Evolutionary conservation across 1,139 yeast genomes (phyloP), one percentile per base, ranked within the genome.

Genomic region (Zygoascus hellenicus): DNA sequence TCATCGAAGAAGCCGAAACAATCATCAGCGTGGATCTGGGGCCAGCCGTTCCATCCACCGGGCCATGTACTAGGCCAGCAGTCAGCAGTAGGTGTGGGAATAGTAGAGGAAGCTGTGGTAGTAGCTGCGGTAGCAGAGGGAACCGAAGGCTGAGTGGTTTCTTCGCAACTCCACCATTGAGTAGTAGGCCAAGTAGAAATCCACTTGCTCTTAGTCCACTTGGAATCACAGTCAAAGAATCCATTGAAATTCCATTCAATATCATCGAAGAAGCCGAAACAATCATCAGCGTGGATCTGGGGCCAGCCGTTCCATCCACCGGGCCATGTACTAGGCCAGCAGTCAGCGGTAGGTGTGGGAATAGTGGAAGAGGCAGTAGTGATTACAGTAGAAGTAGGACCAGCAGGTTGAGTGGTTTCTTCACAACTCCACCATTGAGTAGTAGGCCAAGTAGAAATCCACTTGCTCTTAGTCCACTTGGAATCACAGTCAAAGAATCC

Each of bases 261-360:
- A 42, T 31, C 38, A 13, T 38, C 22, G n/a, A 16, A 29, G 22
- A 17, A 45, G 28, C 42, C 35, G 39, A 42, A 40, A 39, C 43
- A 33, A 40, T 36, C 34, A 11, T 40, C 22, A 42, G 17, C 43
- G 33, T 47, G 43, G 51, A 46, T 47, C 39, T 40, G 46, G 39
- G 30, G 39, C 39, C 19, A 38, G 41, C 28, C 38, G 5, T 38
- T 26, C 31, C 41, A 26, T 28, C 33, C 19, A 17, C 42, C 33
- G 19, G 19, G 42, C 34, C 34, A 22, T 15, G 42, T 41, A 46
- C 32, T 29, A 29, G 50, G 42, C 35, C 42, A 19, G 26, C 16
- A 31, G 26, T 38, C 19, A 17, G 34, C 14, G 31, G 15, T 22
- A 38, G 39, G 2, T 17, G 28, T n/a, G 17, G 38, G 9, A 17